These are phyloP conservation scores for Lachnellula willkommii DNA, from an alignment of 2,329 filamentous ascomycete species.

Conservation along the genomic window DNA sequence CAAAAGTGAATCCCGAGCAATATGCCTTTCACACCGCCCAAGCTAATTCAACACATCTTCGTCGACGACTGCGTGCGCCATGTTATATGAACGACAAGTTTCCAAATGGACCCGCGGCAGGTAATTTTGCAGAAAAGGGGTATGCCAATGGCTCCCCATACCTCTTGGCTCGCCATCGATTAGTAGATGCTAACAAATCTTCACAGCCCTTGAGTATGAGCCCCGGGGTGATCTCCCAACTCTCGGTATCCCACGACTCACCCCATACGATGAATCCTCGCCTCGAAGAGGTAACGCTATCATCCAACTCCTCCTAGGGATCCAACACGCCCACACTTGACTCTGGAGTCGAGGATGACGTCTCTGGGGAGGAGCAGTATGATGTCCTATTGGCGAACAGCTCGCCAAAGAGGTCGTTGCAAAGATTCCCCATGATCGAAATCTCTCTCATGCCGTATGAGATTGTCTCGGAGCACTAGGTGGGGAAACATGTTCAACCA, in stretches of 20 bases:
- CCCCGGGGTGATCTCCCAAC: slow-evolving; percentile 20
- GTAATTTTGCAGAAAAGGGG: background rate
- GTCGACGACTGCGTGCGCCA: background rate
- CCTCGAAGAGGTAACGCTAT: slow-evolving; percentile 10
- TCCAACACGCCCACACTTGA: background rate
- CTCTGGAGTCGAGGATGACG: background rate
- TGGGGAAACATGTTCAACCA: slow-evolving; percentile 24
- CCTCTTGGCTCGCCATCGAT: slow-evolving; percentile 16
- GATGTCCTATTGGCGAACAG: slow-evolving; percentile 4
- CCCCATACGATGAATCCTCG: slow-evolving; percentile 20
- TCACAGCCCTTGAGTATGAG: slow-evolving; percentile 16
- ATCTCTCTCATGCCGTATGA: slow-evolving; percentile 13
- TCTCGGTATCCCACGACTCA: slow-evolving; percentile 14
- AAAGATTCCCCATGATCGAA: slow-evolving; percentile 20
- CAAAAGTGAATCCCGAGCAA: too few species aligned
- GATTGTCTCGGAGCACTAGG: slow-evolving; percentile 18
- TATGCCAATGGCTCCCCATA: slow-evolving; percentile 1
- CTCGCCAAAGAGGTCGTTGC: slow-evolving; percentile 20
- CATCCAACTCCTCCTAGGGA: slow-evolving; percentile 3
- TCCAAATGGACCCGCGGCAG: background rate
- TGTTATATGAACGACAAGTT: background rate
- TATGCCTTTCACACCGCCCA: too few species aligned
- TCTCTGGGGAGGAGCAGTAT: background rate
- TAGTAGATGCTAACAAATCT: slow-evolving; percentile 14
- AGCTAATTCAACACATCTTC: background rate